Conservation (phyloP, 2,329 filamentous ascomycete genomes). For the Trichoderma oligosporum region DNA sequence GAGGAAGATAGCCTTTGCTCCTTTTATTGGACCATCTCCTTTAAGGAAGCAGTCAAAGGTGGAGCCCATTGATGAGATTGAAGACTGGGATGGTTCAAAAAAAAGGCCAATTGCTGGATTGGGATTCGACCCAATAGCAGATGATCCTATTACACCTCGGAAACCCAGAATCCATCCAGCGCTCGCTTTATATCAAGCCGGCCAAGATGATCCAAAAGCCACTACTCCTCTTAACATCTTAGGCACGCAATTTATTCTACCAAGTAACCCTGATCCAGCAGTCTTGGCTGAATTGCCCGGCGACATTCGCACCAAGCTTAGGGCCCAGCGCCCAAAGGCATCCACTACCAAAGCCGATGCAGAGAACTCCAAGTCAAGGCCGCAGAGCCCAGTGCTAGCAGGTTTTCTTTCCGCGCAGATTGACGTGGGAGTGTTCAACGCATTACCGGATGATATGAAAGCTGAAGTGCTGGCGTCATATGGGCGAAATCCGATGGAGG, state of each 20-base stretch:
- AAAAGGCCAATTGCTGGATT: constrained; percentile 30
- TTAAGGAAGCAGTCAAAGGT: constrained; percentile 38
- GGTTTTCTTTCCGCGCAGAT: constrained; percentile 67
- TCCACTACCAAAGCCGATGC: constrained; percentile 26
- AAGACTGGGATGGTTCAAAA: constrained; percentile 36
- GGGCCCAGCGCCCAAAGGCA: constrained; percentile 50
- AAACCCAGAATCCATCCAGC: constrained; percentile 54
- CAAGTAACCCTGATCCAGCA: constrained; percentile 74
- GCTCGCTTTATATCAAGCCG: constrained; percentile 48
- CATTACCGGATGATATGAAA: constrained; percentile 80
- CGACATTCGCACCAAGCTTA: constrained; percentile 75
- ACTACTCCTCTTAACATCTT: constrained; percentile 70
- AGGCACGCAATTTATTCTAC: constrained; percentile 90
- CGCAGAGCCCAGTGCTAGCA: constrained; percentile 40
- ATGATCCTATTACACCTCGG: constrained; percentile 51
- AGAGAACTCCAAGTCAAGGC: constrained; percentile 32
- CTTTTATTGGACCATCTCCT: constrained; percentile 40
- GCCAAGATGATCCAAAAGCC: constrained; percentile 50
- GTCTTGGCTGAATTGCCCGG: constrained; percentile 78
- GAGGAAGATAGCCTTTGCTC: constrained; percentile 69
- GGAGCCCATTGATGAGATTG: constrained; percentile 51
- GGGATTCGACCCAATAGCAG: constrained; percentile 51
- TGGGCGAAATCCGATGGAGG: constrained; percentile 36
- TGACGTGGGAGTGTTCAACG: constrained; percentile 78
- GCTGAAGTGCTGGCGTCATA: constrained; percentile 78